phyloP scores from a whole-genome alignment of 179 eudicot species.

The Camellia oleifera region DNA sequence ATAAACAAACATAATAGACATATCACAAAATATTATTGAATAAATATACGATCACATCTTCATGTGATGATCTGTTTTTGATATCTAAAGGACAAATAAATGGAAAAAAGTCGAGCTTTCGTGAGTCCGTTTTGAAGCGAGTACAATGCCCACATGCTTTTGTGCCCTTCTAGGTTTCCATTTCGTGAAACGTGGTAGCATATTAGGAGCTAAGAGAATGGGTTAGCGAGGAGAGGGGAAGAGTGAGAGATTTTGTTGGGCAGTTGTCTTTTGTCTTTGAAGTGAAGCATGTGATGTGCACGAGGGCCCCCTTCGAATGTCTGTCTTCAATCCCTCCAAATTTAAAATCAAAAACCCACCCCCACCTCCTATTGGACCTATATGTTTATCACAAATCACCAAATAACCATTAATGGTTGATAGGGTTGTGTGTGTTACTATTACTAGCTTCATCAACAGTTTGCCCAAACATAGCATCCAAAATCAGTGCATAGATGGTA shows the following conservation, averaged over 20 bases:
- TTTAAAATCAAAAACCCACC: not conserved
- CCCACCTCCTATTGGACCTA: not conserved
- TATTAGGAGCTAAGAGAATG: too few relatives aligned
- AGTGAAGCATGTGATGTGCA: slow-evolving; percentile 21
- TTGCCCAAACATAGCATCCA: not conserved
- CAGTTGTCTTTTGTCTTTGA: slow-evolving; percentile 9
- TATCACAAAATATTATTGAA: too few relatives aligned
- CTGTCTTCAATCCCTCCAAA: slow-evolving; percentile 5
- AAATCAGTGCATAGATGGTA: not conserved
- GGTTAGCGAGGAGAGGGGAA: not conserved
- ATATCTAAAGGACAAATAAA: too few relatives aligned
- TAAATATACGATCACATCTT: too few relatives aligned
- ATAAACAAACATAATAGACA: too few relatives aligned
- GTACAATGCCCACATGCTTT: too few relatives aligned
- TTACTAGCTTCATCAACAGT: too few relatives aligned
- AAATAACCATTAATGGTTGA: slow-evolving; percentile 9
- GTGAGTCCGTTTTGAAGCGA: too few relatives aligned
- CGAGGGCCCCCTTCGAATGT: slow-evolving; percentile 19
- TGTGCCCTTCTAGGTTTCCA: too few relatives aligned
- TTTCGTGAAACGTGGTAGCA: too few relatives aligned
- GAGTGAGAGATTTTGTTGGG: slow-evolving; percentile 1
- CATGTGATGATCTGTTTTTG: too few relatives aligned
- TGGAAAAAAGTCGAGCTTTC: too few relatives aligned
- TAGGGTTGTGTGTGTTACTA: not conserved
- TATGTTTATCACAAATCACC: not conserved